These are phyloP conservation scores for Coemansia sp. DNA, from an alignment of 192 early-diverging fungal species.

Conservation along the genomic window DNA sequence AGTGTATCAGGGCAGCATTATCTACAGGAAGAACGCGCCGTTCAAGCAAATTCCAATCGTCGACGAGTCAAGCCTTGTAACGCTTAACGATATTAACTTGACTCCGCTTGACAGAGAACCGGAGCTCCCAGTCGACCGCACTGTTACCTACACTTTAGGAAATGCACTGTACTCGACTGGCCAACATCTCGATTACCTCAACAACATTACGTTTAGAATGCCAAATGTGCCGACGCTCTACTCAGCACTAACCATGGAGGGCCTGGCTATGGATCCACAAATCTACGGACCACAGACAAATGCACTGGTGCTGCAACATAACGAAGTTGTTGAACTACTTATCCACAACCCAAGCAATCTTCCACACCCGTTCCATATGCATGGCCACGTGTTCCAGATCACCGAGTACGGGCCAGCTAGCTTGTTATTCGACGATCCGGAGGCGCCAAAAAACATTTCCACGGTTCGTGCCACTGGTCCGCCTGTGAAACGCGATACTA, in stretches of 20 bases:
- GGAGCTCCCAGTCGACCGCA: conserved; percentile 52
- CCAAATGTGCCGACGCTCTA: conserved; percentile 66
- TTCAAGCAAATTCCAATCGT: conserved; percentile 26
- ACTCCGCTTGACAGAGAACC: conserved; percentile 51
- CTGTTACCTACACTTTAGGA: conserved; percentile 50
- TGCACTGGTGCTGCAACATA: conserved; percentile 60
- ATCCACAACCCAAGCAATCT: conserved; percentile 70
- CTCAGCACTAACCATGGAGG: conserved; percentile 62
- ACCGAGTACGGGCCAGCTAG: conserved; percentile 49
- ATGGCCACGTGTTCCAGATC: conserved; percentile 83
- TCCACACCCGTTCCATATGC: conserved; percentile 76
- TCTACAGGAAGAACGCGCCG: conserved; percentile 60
- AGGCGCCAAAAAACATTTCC: conserved; percentile 10
- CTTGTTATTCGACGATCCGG: conserved; percentile 45
- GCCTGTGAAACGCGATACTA: conserved; percentile 67
- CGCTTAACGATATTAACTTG: conserved; percentile 51
- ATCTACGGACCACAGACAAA: conserved; percentile 67
- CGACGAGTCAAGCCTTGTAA: background rate
- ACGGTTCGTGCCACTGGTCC: conserved; percentile 67
- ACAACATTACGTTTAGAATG: conserved; percentile 63
- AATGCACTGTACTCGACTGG: conserved; percentile 63
- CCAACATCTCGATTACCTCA: conserved; percentile 72
- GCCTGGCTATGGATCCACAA: conserved; percentile 46
- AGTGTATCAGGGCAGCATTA: conserved; percentile 57
- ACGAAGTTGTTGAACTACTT: conserved; percentile 64